Evolutionary conservation across 345 rosid species (phyloP), one percentile per base, ranked within the genome.

Genomic region (Salix purpurea): DNA sequence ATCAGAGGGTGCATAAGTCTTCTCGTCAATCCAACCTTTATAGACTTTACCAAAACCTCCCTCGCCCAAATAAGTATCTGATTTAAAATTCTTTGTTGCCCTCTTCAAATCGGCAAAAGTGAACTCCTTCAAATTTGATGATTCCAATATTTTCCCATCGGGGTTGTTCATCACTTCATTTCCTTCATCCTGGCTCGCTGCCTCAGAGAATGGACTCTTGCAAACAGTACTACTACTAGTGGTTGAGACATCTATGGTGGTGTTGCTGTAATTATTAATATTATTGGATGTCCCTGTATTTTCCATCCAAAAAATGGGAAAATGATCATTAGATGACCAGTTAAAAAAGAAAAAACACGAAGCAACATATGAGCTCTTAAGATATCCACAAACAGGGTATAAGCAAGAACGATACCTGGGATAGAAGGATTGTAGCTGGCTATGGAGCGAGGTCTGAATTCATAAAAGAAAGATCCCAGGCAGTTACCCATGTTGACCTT

Each of bases 1-100:
- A 68, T 83, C 89, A 13, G 94, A 86, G 23, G 99, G 97, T 24
- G 86, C 77, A 2, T 85, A 78, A 70, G 88, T 88, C 83, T 72
- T 89, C 36, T 80, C 90, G 76, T 94, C 90, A 12, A 94, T 60
- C 95, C 94, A 94, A 2, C 98, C 97, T 85, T 87, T 91, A 82
- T 79, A 94, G 64, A 94, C 98, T 70, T 76, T 88, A 1, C 98
- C 97, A 18, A 92, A 94, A 15, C 93, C 94, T 37, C 97, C 98
- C 79, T 91, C 89, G 3, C 97, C 97, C 86, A 94, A 76, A 79
- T 89, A 67, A 75, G 89, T 70, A 44, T 95, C 94, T 60, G 89
- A 15, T 71, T 72, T 86, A 77, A 94, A 93, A 75, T 85, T 89
- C 83, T 74, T 91, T 0, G 97, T 89, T 1, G 97, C 92, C 1